Conservation (phyloP, 768 basidiomycete genomes). For the Lentinula lateritia region DNA sequence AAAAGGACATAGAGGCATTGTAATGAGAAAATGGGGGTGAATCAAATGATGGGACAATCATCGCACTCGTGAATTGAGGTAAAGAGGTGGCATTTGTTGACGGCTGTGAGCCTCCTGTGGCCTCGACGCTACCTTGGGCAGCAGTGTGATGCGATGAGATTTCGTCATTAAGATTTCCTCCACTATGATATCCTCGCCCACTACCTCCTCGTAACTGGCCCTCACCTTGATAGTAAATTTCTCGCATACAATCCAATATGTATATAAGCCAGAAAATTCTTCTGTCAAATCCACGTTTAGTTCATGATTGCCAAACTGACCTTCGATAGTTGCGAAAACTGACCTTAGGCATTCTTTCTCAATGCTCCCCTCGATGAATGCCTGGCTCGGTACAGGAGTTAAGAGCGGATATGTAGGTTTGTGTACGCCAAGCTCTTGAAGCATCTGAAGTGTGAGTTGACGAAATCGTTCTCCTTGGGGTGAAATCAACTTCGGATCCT, state of each 20-base stretch:
- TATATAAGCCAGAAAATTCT: constrained; percentile 9
- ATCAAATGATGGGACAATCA: neutral
- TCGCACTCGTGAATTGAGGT: too few relatives aligned
- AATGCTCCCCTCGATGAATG: constrained; percentile 55
- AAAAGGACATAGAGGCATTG: constrained; percentile 14
- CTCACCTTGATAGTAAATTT: constrained; percentile 7
- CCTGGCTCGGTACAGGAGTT: constrained; percentile 52
- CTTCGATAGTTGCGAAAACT: neutral
- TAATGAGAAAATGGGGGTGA: neutral
- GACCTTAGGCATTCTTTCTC: constrained; percentile 71
- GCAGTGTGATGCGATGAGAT: neutral
- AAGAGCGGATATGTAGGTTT: constrained; percentile 55
- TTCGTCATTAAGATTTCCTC: too few relatives aligned
- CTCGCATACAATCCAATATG: constrained; percentile 6
- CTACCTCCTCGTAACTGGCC: neutral
- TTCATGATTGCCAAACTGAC: neutral
- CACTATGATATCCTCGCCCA: constrained; percentile 1
- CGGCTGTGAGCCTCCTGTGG: neutral
- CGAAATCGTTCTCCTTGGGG: constrained; percentile 7
- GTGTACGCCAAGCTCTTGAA: constrained; percentile 63
- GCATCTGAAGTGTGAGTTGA: constrained; percentile 63
- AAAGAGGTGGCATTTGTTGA: neutral
- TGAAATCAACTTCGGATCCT: neutral
- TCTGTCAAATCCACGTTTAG: neutral
- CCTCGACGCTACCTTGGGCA: neutral